Evolutionary conservation across 2,329 filamentous ascomycete genomes (phyloP), one percentile per base, ranked within the genome.

Genomic region (Didymosphaeria variabile): DNA sequence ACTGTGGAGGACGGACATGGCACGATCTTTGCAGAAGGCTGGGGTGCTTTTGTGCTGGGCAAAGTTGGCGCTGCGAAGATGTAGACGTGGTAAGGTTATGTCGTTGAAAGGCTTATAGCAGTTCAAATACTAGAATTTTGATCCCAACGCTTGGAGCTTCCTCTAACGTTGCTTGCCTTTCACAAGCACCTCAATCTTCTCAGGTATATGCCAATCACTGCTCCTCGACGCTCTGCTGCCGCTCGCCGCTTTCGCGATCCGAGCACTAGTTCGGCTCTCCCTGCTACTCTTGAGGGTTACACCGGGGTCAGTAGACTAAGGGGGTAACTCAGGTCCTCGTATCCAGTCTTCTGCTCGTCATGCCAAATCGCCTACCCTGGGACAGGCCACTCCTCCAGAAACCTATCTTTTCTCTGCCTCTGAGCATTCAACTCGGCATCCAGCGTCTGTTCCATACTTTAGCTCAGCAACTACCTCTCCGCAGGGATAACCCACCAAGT

Each of bases 1-100:
- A 70, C 62, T 65, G 34, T 73, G 1, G 70, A 75, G 44, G 66
- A 74, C 62, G 72, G 72, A 5, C 36, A 59, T 4, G 72, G 67
- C 7, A 68, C 58, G 5, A 62, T 73, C 2, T 72, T 67, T 55
- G 71, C 68, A 2, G 67, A 72, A 55, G 67, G 66, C 15, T n/a
- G 17, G 38, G 38, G 38, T 2, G 58, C 61, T 2, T 72, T 70
- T 38, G 68, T 72, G 15, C 57, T 68, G 60, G 64, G 55, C 29
- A 72, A 66, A 62, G 55, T 61, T 17, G 38, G 38, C 5, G 17
- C 5, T 40, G 15, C 38, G 15, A 40, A 40, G 15, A 40, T 40
- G 15, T 40, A 17, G 17, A 40, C 38, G 9, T 19, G 15, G 3
- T n/a, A 19, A 29, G 26, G 26, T 40, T n/a, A 2, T 40, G 6